Percentiles rank a stretch among this genome's conserved stretches.
These are phyloP conservation scores for Cardamine resedifolia DNA, from an alignment of 345 rosid species.

Conservation along the genomic window DNA sequence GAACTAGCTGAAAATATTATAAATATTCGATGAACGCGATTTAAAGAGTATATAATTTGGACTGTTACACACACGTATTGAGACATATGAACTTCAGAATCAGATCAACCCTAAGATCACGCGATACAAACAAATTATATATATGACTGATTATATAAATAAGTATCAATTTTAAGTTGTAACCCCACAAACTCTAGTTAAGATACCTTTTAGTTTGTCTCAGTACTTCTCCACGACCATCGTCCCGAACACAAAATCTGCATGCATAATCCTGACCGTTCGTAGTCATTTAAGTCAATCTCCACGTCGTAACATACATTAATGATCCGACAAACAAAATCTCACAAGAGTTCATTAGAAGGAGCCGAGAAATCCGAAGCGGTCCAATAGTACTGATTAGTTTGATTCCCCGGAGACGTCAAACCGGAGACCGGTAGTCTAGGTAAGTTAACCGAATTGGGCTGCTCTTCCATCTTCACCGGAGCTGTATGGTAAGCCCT, in stretches of 20 bases:
- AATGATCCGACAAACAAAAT: constrained; percentile 10
- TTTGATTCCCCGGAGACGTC: constrained; percentile 37
- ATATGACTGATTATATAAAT: constrained; percentile 14
- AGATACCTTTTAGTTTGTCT: constrained; percentile 19
- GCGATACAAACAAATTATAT: constrained; percentile 21
- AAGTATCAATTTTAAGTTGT: constrained; percentile 5
- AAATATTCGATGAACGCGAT: background rate
- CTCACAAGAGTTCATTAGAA: constrained; percentile 35
- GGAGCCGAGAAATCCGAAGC: constrained; percentile 37
- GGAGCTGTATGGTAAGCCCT: constrained; percentile 59
- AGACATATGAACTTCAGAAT: constrained; percentile 21
- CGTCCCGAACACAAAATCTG: constrained; percentile 1
- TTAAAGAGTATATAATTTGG: constrained; percentile 12
- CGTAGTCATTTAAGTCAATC: constrained; percentile 18
- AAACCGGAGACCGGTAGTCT: constrained; percentile 36
- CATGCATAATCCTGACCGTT: constrained; percentile 27
- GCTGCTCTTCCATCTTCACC: constrained; percentile 56
- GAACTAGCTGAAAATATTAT: background rate
- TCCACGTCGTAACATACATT: constrained; percentile 10
- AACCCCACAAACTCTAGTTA: constrained; percentile 14
- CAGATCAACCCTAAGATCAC: constrained; percentile 29
- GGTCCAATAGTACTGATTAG: constrained; percentile 43
- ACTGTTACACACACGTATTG: constrained; percentile 20
- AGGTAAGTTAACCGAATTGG: constrained; percentile 41
- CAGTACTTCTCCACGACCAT: constrained; percentile 16